Base-by-base conservation (phyloP, 2,329 filamentous ascomycete genomes). In the Seiridium unicorne region DNA sequence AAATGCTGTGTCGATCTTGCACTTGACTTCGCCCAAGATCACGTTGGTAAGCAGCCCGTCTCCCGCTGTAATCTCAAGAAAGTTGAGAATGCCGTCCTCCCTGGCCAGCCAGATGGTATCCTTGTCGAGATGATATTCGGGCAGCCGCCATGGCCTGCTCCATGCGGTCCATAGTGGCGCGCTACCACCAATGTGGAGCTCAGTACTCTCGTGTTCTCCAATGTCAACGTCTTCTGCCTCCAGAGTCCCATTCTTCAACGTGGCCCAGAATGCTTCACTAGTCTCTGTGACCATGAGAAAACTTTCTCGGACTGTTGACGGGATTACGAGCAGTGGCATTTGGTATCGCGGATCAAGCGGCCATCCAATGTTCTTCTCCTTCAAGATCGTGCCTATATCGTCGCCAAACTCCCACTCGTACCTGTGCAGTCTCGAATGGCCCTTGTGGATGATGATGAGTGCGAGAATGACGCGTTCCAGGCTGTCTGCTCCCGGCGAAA, bases 101-200 rank as follows among this genome's bases (percentile, higher is more conserved):
- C 93, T 87, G 9, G 90, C 91, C 13, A 99, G 78, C 69, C 95
- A 97, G 54, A 98, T 87, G 61, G 89, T 87, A 69, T 98, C 95
- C 42, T 88, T 86, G 18, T 79, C 81, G 58, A 83, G 77, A 57
- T 84, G 84, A 65, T 89, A 89, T 10, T 79, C 75, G 61, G 82
- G 82, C 32, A 87, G 83, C 6, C 94, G 87, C 61, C 86, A 83
- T 2, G 93, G 90, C 61, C 91, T 85, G 35, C 92, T 87, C 93
- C 94, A 99, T 32, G 90, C 86, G 3, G 89, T 90, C 91, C 93
- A 97, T 3, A 91, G 74, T 1, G 90, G 89, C 44, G 62, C 70
- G 42, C 69, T 75, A 40, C 62, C 72, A 34, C 80, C 85, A 62
- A 81, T 78, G 64, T 81, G 77, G 40, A 81, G 77, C 40, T 72